Conservation (phyloP, 2,329 filamentous ascomycete genomes). For the Arthrobotrys iridis region DNA sequence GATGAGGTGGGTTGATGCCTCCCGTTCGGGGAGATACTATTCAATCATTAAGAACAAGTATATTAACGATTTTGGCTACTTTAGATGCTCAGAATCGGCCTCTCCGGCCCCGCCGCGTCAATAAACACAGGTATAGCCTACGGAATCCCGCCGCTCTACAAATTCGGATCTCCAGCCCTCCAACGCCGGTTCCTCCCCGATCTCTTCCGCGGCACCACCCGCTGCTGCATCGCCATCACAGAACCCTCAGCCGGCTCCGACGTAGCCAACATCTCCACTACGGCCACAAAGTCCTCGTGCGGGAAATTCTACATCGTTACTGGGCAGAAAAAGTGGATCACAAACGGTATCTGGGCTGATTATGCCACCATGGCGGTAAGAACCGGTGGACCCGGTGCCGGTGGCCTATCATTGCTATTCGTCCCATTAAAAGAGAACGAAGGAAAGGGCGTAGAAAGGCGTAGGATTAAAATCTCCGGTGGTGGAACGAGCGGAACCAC, state of each 20-base stretch:
- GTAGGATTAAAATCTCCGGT: constrained; percentile 73
- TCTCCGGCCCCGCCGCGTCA: constrained; percentile 72
- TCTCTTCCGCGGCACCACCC: constrained; percentile 72
- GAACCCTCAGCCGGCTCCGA: constrained; percentile 79
- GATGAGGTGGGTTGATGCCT: constrained; percentile 67
- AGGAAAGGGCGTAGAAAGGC: constrained; percentile 71
- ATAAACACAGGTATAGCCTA: constrained; percentile 78
- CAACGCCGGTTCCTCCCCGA: constrained; percentile 75
- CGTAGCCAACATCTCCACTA: constrained; percentile 77
- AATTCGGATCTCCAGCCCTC: constrained; percentile 71
- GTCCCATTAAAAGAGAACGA: constrained; percentile 73
- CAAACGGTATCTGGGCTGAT: constrained; percentile 76
- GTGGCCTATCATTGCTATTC: constrained; percentile 73
- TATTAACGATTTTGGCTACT: no score
- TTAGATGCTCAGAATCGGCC: constrained; percentile 73
- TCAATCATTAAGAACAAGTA: no score
- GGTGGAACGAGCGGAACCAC: constrained; percentile 75
- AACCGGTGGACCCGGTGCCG: constrained; percentile 72
- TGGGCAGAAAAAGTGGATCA: constrained; percentile 84
- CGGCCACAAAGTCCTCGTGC: constrained; percentile 70
- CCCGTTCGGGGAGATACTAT: no score
- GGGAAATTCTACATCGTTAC: constrained; percentile 77
- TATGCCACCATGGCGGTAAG: constrained; percentile 77
- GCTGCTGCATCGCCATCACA: constrained; percentile 80
- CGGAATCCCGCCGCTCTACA: constrained; percentile 75